Evolutionary conservation across 306 rosid genomes (phyloP), one percentile per base, ranked within the genome.

Genomic region (Dryas alaskensis): DNA sequence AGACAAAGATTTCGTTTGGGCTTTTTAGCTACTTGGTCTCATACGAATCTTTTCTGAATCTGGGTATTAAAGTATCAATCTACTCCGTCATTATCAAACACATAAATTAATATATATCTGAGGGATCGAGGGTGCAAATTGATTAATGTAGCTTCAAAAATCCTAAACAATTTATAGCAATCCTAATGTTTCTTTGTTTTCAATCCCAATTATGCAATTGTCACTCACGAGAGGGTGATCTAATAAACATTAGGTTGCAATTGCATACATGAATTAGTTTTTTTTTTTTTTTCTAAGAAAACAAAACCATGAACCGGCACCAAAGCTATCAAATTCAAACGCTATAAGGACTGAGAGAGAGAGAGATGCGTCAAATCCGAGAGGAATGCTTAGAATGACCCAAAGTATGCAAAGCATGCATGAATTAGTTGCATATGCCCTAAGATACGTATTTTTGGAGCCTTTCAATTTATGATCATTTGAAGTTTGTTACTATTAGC

Each of bases 201-300:
- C 62, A n/a, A 48, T 78, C 69, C 25, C 73, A 65, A 66, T 73
- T 76, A 7, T 27, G 31, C 17, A 47, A 48, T 19, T 65, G 65
- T 44, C 47, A 58, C 64, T 74, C 73, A 31, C 37, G 37, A 1
- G 3, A 31, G 37, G 37, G 37, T 2, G 2, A 31, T 31, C 37
- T 31, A 31, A 31, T 31, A 31, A 31, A 31, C 37, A 31, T 31
- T 31, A 31, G 37, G 37, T 31, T 31, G 45, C 9, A 0, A 8
- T 8, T 8, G 52, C 9, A 45, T 45, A 10, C 10, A 45, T 45
- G 48, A 6, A 9, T 45, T 22, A 22, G 22, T 22, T 22, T 22
- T 22, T 22, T 22, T 45, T 45, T 6, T 45, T 1, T 0, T 45
- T 7, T 45, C 7, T 45, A 45, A 31, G 3, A 2, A 31, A 31